Percentiles rank a stretch among this genome's conserved stretches.
Evolutionary conservation across 345 rosid species (phyloP).

Genomic region (Ceriops zippeliana): DNA sequence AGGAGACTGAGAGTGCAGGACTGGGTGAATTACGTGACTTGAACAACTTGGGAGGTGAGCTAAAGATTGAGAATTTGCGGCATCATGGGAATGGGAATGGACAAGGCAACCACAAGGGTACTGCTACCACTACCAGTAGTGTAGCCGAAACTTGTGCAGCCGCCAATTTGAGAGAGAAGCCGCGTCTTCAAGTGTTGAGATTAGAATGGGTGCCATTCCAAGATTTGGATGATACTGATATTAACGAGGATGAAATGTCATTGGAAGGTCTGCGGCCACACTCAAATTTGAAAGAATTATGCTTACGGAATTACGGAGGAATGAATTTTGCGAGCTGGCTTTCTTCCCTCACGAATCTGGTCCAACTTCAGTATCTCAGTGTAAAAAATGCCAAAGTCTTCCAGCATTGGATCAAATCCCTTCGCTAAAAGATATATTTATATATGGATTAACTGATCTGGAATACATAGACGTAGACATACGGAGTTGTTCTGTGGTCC

Average conservation of each 20-base stretch:
- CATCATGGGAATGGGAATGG: too few species aligned
- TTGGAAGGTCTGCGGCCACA: too few species aligned
- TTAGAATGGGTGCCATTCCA: slow-evolving; percentile 4
- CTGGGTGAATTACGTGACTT: slow-evolving; percentile 17
- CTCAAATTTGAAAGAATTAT: too few species aligned
- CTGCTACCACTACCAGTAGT: too few species aligned
- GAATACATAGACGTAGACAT: slow-evolving; percentile 13
- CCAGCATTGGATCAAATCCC: slow-evolving; percentile 6
- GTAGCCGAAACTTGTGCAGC: too few species aligned
- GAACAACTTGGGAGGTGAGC: not conserved
- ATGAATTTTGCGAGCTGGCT: too few species aligned
- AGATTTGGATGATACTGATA: not conserved
- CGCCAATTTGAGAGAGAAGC: too few species aligned
- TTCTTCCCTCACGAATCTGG: not conserved
- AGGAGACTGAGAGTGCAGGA: not conserved
- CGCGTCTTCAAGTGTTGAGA: not conserved
- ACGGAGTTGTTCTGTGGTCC: too few species aligned
- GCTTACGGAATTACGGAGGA: too few species aligned
- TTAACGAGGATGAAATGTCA: not conserved
- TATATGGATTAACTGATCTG: slow-evolving; percentile 3
- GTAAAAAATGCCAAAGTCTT: slow-evolving; percentile 5
- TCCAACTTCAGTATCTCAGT: not conserved
- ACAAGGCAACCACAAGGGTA: too few species aligned
- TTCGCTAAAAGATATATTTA: not conserved
- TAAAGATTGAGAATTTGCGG: too few species aligned